A percentile compares a stretch with the other conserved stretches of the same genome.
These are phyloP conservation scores for Rhizoclosmatium globosum DNA, from an alignment of 192 early-diverging fungal species.

Conservation along the genomic window DNA sequence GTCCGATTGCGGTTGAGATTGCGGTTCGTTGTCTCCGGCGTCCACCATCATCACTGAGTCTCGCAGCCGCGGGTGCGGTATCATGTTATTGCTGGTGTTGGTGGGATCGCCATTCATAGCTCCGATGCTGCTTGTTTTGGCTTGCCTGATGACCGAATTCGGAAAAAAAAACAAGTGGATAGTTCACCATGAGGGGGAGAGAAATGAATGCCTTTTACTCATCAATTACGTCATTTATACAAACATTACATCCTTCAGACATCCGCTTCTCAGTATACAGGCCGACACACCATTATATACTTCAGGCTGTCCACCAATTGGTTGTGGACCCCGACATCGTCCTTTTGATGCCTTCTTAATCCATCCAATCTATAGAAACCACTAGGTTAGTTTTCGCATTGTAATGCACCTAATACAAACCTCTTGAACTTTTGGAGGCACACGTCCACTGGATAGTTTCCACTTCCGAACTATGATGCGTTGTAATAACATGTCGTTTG, in stretches of 20 bases:
- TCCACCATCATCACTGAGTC: background rate
- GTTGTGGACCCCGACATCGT: background rate
- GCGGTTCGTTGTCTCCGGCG: background rate
- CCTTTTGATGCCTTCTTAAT: background rate
- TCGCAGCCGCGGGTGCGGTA: background rate
- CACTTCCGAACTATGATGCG: background rate
- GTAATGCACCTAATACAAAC: background rate
- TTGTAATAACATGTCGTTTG: conserved; percentile 5
- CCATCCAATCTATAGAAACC: background rate
- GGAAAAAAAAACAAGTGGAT: too few relatives aligned
- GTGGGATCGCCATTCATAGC: background rate
- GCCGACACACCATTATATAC: too few relatives aligned
- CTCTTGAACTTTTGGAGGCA: background rate
- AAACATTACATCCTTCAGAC: too few relatives aligned
- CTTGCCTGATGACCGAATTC: too few relatives aligned
- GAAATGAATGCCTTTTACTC: too few relatives aligned
- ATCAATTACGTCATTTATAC: too few relatives aligned
- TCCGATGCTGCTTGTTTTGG: too few relatives aligned
- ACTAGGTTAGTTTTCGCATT: too few relatives aligned
- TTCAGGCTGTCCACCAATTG: too few relatives aligned
- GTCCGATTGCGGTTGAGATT: conserved; percentile 4
- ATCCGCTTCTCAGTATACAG: too few relatives aligned
- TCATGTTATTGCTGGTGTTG: background rate
- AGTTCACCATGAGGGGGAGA: too few relatives aligned
- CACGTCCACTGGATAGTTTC: background rate